Evolutionary conservation across 2,329 filamentous ascomycete genomes (phyloP), one percentile per base, ranked within the genome.

Genomic region (Corynespora cassiicola): DNA sequence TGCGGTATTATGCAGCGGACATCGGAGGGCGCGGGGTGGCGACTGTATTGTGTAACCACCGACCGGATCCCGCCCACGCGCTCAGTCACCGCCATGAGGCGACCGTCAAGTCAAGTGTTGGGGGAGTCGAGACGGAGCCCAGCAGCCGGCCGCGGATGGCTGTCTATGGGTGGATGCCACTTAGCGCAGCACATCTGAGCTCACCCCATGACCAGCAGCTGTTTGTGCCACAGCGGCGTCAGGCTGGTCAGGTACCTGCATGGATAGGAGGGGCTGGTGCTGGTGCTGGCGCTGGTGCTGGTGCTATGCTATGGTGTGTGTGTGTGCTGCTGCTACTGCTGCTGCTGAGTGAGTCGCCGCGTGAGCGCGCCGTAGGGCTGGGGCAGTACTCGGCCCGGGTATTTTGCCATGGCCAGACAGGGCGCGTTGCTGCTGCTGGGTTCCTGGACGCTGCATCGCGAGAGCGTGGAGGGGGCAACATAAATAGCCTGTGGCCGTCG

Each of bases 241-340:
- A 40, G 35, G 22, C 26, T 14, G 39, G 21, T 31, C 14, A 57
- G 34, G 58, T 61, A 63, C 54, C 59, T 64, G 58, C 61, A 62
- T 61, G 31, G 23, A 26, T n/a, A 33, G 27, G 42, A 31, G 21
- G 29, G 22, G 29, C 21, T 25, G 32, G 19, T 38, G 27, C 42
- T 26, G 31, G 17, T 14, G 19, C 26, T 18, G 26, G 18, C 28
- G 16, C 20, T 23, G n/a, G n/a, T n/a, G n/a, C n/a, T n/a, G n/a
- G n/a, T n/a, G n/a, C n/a, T n/a, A n/a, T n/a, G n/a, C n/a, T n/a
- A n/a, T n/a, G n/a, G n/a, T n/a, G n/a, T n/a, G n/a, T n/a, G n/a
- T n/a, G n/a, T n/a, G n/a, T n/a, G n/a, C n/a, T n/a, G n/a, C n/a
- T n/a, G n/a, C n/a, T n/a, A n/a, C n/a, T n/a, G n/a, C n/a, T n/a